These are phyloP conservation scores for Verruconis gallopava DNA, from an alignment of 2,329 filamentous ascomycete species.

Conservation along the genomic window DNA sequence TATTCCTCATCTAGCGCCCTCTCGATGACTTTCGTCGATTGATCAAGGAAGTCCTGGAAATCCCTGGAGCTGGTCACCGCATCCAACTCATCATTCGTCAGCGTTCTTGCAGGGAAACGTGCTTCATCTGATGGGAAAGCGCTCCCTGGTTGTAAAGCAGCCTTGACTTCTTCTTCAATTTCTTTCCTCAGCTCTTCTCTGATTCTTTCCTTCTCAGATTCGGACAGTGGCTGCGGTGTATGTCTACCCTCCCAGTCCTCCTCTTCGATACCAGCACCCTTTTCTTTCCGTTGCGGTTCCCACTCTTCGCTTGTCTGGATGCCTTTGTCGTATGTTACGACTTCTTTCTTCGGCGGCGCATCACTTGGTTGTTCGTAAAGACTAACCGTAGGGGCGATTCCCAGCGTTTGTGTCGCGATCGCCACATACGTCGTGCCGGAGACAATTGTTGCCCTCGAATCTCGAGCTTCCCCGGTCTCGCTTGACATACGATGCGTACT, in stretches of 20 bases:
- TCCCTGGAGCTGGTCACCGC: conserved; percentile 87
- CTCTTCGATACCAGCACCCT: conserved; percentile 30
- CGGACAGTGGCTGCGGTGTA: conserved; percentile 31
- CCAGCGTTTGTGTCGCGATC: conserved; percentile 54
- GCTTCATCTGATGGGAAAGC: conserved; percentile 31
- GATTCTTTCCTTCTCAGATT: conserved; percentile 80
- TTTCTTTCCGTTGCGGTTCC: conserved; percentile 31
- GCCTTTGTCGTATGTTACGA: conserved; percentile 93
- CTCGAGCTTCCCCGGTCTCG: conserved; percentile 17
- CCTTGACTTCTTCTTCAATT: conserved; percentile 82
- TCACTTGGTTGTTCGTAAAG: conserved; percentile 68
- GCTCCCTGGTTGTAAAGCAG: conserved; percentile 38
- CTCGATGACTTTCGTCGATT: conserved; percentile 94
- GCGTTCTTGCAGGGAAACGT: conserved; percentile 62
- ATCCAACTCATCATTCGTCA: conserved; percentile 74
- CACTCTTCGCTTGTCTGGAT: conserved; percentile 81
- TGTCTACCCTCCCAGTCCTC: conserved; percentile 43
- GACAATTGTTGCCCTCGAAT: conserved; percentile 24
- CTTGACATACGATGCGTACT: conserved; percentile 9
- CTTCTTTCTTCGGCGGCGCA: conserved; percentile 50
- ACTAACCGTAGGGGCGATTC: conserved; percentile 59
- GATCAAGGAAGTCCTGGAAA: conserved; percentile 88
- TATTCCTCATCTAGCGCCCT: conserved; percentile 90
- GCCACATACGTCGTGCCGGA: conserved; percentile 16
- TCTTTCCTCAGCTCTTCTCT: conserved; percentile 73